Evolutionary conservation across 805 yeast species (phyloP).

Genomic region (Limtongia smithiae): DNA sequence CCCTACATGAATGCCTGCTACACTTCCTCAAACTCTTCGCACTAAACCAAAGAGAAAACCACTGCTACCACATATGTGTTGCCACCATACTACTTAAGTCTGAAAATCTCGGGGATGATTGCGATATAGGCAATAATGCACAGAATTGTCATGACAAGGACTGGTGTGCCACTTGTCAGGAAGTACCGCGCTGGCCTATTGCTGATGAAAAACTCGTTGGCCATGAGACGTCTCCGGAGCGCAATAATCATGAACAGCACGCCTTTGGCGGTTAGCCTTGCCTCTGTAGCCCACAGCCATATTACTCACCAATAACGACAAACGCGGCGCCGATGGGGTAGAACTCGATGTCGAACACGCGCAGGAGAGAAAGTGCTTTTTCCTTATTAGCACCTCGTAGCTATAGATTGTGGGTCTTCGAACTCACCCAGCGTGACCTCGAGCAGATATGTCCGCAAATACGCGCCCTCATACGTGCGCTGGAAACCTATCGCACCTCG

Average conservation of each 20-base stretch:
- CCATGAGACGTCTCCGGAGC: slow-evolving; percentile 14
- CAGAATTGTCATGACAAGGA: slow-evolving; percentile 9
- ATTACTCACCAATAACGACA: slow-evolving; percentile 18
- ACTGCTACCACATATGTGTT: background rate
- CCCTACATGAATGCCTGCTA: too few species aligned
- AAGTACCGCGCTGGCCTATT: slow-evolving; percentile 17
- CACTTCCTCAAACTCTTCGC: background rate
- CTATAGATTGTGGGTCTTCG: too few species aligned
- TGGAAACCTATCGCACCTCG: too few species aligned
- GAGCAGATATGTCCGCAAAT: slow-evolving; percentile 67
- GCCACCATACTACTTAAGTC: slow-evolving; percentile 6
- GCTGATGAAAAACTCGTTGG: slow-evolving; percentile 10
- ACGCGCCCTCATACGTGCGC: slow-evolving; percentile 82
- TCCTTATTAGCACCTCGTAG: background rate
- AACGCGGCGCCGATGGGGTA: slow-evolving; percentile 28
- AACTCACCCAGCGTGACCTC: slow-evolving; percentile 53
- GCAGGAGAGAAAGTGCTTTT: slow-evolving; percentile 24
- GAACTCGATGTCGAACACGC: slow-evolving; percentile 27
- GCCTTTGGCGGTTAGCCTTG: slow-evolving; percentile 1
- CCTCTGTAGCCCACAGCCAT: background rate
- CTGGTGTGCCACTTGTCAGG: slow-evolving; percentile 23
- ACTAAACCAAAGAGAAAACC: background rate
- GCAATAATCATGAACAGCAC: slow-evolving; percentile 21
- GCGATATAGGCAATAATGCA: slow-evolving; percentile 15
- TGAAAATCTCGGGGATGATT: slow-evolving; percentile 21